Percentiles rank a stretch among this genome's conserved stretches.
Evolutionary conservation across 2,329 filamentous ascomycete species (phyloP).

Genomic region (Exophiala oligosperma): DNA sequence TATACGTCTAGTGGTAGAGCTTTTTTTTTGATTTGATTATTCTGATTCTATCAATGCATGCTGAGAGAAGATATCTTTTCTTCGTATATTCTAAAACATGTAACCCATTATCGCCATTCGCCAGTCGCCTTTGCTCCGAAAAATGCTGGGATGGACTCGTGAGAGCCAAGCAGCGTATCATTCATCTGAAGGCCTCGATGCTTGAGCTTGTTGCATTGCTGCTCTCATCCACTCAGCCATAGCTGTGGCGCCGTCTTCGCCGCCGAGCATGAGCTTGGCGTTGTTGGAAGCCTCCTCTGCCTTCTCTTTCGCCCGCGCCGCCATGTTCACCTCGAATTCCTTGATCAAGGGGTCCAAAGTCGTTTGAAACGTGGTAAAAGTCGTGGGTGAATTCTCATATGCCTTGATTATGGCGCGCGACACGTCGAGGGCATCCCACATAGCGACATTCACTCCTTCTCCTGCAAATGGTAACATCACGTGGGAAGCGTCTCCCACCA

Average conservation of each 20-base stretch:
- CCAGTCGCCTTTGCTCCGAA: too few species aligned
- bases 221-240: slow-evolving; percentile 15
- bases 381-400: neutral
- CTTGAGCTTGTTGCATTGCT: neutral
- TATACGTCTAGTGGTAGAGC: too few species aligned
- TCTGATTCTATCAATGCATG: too few species aligned
- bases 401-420: slow-evolving; percentile 23
- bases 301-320: slow-evolving; percentile 24
- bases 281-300: slow-evolving; percentile 27
- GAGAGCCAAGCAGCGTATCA: neutral
- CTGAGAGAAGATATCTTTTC: too few species aligned
- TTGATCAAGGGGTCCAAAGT: slow-evolving; percentile 23
- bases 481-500: slow-evolving; percentile 35
- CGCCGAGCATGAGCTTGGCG: slow-evolving; percentile 25
- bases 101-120: too few species aligned
- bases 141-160: too few species aligned
- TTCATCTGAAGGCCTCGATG: neutral
- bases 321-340: slow-evolving; percentile 27
- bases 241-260: slow-evolving; percentile 24
- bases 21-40: too few species aligned
- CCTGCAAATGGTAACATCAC: slow-evolving; percentile 34
- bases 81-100: too few species aligned
- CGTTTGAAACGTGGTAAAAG: slow-evolving; percentile 6
- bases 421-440: slow-evolving; percentile 31
- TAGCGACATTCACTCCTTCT: slow-evolving; percentile 33